These are phyloP conservation scores for Erythrophleum fordii DNA, from an alignment of 306 rosid species.

Conservation along the genomic window DNA sequence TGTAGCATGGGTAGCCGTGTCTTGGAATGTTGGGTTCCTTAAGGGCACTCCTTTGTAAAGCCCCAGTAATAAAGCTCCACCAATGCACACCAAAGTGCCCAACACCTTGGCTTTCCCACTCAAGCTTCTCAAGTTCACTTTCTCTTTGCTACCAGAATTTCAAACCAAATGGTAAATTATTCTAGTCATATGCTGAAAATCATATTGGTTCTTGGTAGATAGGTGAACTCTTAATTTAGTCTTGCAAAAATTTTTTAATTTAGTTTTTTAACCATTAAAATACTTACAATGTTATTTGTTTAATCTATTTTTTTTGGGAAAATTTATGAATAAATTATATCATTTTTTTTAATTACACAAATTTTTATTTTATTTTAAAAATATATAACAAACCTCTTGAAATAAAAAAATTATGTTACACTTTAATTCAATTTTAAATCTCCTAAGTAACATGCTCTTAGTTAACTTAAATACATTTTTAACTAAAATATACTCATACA, in stretches of 20 bases:
- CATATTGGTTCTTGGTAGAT: background rate
- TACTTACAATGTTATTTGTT: no score
- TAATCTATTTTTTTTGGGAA: no score
- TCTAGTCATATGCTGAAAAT: background rate
- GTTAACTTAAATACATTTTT: background rate
- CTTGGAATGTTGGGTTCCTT: slow-evolving; percentile 39
- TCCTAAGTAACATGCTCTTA: background rate
- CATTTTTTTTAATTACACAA: background rate
- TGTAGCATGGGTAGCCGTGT: background rate
- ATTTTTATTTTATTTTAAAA: background rate
- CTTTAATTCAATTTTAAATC: background rate
- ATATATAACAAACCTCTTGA: background rate
- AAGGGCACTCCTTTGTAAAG: slow-evolving; percentile 77
- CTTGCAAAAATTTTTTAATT: background rate
- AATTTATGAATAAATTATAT: no score
- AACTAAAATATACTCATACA: background rate
- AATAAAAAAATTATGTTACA: background rate
- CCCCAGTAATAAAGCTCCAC: slow-evolving; percentile 66
- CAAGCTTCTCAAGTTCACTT: slow-evolving; percentile 59
- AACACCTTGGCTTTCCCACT: slow-evolving; percentile 73
- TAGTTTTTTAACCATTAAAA: background rate
- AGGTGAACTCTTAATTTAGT: background rate
- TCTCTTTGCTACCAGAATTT: slow-evolving; percentile 66
- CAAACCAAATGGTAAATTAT: background rate
- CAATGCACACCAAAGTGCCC: slow-evolving; percentile 62